Conservation (phyloP, 2,329 filamentous ascomycete genomes). For the Aquanectria penicillioides region DNA sequence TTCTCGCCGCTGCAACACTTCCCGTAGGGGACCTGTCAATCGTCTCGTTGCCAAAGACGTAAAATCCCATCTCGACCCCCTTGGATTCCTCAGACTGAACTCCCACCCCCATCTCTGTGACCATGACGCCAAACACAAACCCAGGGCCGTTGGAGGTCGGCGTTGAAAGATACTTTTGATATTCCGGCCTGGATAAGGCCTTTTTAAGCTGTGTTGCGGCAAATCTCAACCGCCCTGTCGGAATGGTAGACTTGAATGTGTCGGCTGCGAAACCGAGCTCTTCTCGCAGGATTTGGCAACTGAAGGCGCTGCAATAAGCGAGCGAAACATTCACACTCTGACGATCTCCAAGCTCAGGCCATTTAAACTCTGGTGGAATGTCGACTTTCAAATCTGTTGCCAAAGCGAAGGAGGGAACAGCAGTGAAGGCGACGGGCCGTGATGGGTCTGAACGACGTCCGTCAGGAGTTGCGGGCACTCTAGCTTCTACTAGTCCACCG, state of each 20-base stretch:
- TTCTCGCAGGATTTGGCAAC: background rate
- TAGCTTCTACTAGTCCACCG: background rate
- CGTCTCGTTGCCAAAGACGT: constrained; percentile 6
- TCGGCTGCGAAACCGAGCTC: background rate
- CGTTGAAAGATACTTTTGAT: background rate
- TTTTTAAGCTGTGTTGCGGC: constrained; percentile 1
- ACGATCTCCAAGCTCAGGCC: constrained; percentile 12
- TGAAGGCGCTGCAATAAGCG: background rate
- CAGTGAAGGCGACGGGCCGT: background rate
- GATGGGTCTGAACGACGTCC: constrained; percentile 1
- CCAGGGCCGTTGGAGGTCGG: background rate
- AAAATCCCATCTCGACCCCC: background rate
- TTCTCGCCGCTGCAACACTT: background rate
- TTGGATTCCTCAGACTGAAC: background rate
- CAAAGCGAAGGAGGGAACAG: background rate
- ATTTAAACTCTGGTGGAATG: background rate
- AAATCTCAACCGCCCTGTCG: background rate
- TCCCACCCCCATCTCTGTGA: background rate
- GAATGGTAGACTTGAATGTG: background rate
- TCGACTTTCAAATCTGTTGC: background rate
- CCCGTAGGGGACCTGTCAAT: constrained; percentile 7
- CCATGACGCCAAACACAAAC: background rate
- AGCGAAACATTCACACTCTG: background rate
- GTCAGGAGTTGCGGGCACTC: background rate
- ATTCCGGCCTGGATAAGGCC: background rate